phyloP scores from a whole-genome alignment of 2,329 filamentous ascomycete genomes.

The Nemania sp. region DNA sequence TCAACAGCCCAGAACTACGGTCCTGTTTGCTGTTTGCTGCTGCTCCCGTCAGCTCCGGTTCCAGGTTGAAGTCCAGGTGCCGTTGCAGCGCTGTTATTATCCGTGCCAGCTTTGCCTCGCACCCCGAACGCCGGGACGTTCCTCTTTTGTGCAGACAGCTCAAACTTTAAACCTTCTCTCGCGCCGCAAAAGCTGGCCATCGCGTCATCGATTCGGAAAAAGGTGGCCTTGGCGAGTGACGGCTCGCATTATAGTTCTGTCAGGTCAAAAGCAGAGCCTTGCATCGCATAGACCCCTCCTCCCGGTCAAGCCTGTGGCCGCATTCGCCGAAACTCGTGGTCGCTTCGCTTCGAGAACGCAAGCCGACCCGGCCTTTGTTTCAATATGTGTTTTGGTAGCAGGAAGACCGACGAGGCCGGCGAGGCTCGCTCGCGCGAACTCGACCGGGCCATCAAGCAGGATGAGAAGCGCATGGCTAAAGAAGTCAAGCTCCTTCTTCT shows the following conservation, averaged over 20 bases:
- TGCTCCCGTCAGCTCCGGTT: background rate
- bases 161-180: conserved; percentile 6
- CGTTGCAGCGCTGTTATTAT: background rate
- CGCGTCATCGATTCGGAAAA: conserved; percentile 2
- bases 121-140: background rate
- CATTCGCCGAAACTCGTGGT: background rate
- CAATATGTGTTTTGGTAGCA: conserved; percentile 66
- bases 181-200: conserved; percentile 1
- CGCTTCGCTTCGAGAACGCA: conserved; percentile 10
- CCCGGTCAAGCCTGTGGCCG: conserved; percentile 7
- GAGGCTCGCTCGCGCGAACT: conserved; percentile 71
- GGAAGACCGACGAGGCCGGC: conserved; percentile 54
- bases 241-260: conserved; percentile 5
- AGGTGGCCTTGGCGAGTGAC: background rate
- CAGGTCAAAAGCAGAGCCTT: conserved; percentile 5
- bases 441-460: conserved; percentile 80
- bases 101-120: background rate
- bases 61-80: conserved; percentile 9
- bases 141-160: conserved; percentile 8
- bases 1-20: background rate
- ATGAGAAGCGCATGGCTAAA: conserved; percentile 82
- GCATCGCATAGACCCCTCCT: conserved; percentile 7
- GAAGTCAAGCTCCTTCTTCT: conserved; percentile 94
- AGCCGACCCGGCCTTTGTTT: conserved; percentile 7
- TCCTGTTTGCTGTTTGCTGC: conserved; percentile 7